These are phyloP conservation scores for Metschnikowia proteae DNA, from an alignment of 805 yeast genomes.

Conservation along the genomic window DNA sequence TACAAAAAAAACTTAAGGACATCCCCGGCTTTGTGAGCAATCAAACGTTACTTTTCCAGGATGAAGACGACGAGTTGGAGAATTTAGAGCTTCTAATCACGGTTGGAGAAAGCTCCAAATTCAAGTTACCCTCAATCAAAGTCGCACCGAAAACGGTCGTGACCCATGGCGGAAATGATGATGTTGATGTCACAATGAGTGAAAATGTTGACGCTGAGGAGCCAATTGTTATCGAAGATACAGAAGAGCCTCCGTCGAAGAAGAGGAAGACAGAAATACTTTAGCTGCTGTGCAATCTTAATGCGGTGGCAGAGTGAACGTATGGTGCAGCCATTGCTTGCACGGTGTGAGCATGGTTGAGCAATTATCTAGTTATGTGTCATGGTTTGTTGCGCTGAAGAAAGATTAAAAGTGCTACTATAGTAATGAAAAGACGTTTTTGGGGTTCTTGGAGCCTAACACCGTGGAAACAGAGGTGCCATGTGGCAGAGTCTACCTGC, in stretches of 20 bases:
- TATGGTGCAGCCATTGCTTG: background rate
- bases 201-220: slow-evolving; percentile 3
- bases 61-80: slow-evolving; percentile 68
- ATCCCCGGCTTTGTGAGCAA: slow-evolving; percentile 51
- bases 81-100: slow-evolving; percentile 59
- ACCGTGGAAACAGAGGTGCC: background rate
- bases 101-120: slow-evolving; percentile 7
- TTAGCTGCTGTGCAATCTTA: background rate
- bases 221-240: slow-evolving; percentile 2
- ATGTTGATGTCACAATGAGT: slow-evolving; percentile 2
- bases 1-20: slow-evolving; percentile 42
- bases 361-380: background rate
- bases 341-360: background rate
- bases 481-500: background rate
- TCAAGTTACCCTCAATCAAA: slow-evolving; percentile 16
- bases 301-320: background rate
- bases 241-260: slow-evolving; percentile 16
- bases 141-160: slow-evolving; percentile 12
- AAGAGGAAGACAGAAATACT: slow-evolving; percentile 11
- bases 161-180: background rate
- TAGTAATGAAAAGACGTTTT: background rate
- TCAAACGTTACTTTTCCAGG: slow-evolving; percentile 65
- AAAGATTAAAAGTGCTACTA: background rate
- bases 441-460: background rate
- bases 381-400: no score